Conservation (phyloP, 2,329 filamentous ascomycete genomes). For the Thyridium curvatum region DNA sequence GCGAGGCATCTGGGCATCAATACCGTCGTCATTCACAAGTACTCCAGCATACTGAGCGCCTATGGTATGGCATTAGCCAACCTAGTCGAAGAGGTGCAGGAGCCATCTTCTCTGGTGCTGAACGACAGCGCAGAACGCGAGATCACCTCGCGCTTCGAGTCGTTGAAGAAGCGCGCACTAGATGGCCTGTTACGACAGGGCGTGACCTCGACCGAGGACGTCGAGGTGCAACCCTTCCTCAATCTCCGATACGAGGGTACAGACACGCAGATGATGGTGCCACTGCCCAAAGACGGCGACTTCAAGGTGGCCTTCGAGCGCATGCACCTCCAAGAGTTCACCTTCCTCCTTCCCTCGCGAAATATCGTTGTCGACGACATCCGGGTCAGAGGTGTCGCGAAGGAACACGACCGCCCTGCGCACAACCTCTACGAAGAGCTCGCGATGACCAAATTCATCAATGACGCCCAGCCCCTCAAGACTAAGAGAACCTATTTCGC, state of each 20-base stretch:
- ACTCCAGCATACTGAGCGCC: constrained; percentile 53
- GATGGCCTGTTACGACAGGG: too few species aligned
- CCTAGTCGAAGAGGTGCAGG: constrained; percentile 24
- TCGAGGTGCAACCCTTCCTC: constrained; percentile 30
- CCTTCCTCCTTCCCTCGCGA: constrained; percentile 57
- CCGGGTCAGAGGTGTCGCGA: constrained; percentile 62
- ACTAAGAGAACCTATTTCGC: constrained; percentile 7
- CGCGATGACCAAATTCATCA: not conserved
- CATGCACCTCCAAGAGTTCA: constrained; percentile 67
- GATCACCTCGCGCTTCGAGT: too few species aligned
- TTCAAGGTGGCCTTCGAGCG: constrained; percentile 62
- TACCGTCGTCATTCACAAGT: constrained; percentile 63
- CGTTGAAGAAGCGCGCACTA: too few species aligned
- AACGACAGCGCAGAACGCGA: too few species aligned
- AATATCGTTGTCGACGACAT: constrained; percentile 70
- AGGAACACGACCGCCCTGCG: constrained; percentile 48
- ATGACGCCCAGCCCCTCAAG: not conserved
- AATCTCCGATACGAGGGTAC: constrained; percentile 90
- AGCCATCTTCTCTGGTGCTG: constrained; percentile 9
- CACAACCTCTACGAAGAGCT: too few species aligned
- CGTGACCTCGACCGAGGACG: constrained; percentile 17
- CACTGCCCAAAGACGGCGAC: constrained; percentile 39
- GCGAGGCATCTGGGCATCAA: constrained; percentile 61
- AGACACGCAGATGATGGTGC: constrained; percentile 77
- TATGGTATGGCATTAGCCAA: constrained; percentile 31